Percentiles rank a stretch among this genome's conserved stretches.
Conservation (phyloP, 345 rosid species). For the Hibiscus trionum region DNA sequence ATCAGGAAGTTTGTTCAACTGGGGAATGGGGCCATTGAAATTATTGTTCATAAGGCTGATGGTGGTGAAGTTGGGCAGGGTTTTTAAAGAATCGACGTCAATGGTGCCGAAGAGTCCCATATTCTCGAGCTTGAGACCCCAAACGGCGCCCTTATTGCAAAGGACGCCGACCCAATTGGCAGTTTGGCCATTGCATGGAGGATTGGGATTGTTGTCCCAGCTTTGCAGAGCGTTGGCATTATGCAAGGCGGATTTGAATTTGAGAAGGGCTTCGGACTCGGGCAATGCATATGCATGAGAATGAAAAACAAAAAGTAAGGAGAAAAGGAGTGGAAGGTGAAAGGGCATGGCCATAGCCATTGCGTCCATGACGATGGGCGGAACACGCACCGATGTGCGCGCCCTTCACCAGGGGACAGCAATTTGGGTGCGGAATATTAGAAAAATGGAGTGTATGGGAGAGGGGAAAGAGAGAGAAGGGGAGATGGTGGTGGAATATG, state of each 20-base stretch:
- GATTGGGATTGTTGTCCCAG: conserved; percentile 29
- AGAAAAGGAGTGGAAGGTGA: neutral
- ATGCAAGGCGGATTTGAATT: conserved; percentile 45
- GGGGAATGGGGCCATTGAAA: conserved; percentile 55
- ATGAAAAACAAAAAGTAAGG: neutral
- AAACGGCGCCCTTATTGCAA: conserved; percentile 36
- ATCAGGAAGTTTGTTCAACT: conserved; percentile 36
- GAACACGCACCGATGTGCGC: conserved; percentile 51
- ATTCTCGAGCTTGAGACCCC: conserved; percentile 62
- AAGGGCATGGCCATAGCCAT: conserved; percentile 9
- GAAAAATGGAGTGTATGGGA: neutral
- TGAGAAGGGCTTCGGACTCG: conserved; percentile 43
- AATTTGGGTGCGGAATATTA: conserved; percentile 5
- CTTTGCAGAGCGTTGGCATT: conserved; percentile 24
- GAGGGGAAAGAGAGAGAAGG: conserved; percentile 6
- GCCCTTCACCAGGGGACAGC: conserved; percentile 42
- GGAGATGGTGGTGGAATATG: neutral
- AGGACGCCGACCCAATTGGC: conserved; percentile 59
- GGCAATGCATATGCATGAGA: conserved; percentile 19
- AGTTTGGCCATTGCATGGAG: conserved; percentile 28
- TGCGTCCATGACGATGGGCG: neutral
- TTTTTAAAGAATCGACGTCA: conserved; percentile 31
- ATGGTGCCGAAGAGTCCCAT: conserved; percentile 47
- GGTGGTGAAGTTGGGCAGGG: conserved; percentile 38
- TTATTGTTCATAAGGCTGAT: conserved; percentile 55